A percentile compares a stretch with the other conserved stretches of the same genome.
These are phyloP conservation scores for Moesziomyces globuligerus DNA, from an alignment of 1,284 basidiomycete species.

Conservation along the genomic window DNA sequence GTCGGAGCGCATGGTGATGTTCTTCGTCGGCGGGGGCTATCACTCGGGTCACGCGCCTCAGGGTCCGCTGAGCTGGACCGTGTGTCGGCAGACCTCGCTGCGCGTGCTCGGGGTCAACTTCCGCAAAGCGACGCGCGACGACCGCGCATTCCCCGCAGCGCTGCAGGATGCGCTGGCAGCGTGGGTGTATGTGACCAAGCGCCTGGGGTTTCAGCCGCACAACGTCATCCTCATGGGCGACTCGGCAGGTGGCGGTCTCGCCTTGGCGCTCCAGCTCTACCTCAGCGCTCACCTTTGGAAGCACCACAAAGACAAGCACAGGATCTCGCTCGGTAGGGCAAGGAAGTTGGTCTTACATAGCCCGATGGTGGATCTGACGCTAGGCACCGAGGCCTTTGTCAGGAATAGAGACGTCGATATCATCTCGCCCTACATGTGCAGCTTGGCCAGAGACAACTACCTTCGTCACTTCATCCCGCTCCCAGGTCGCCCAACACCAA, in stretches of 20 bases:
- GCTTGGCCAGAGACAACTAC: slow-evolving; percentile 29
- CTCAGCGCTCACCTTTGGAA: slow-evolving; percentile 19
- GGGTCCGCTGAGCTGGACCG: slow-evolving; percentile 26
- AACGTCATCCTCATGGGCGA: slow-evolving; percentile 41
- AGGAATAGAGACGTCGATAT: slow-evolving; percentile 17
- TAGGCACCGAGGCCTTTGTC: slow-evolving; percentile 9
- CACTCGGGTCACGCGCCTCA: slow-evolving; percentile 23
- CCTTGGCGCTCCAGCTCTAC: slow-evolving; percentile 23
- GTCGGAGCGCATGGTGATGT: slow-evolving; percentile 28
- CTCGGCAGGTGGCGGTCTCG: slow-evolving; percentile 21
- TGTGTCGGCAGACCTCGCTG: slow-evolving; percentile 30
- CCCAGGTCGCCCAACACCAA: background rate
- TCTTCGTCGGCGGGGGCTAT: slow-evolving; percentile 40
- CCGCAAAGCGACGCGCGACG: slow-evolving; percentile 23
- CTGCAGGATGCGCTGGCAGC: slow-evolving; percentile 33
- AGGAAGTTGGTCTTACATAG: slow-evolving; percentile 27
- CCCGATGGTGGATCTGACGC: slow-evolving; percentile 27
- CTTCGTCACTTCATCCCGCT: slow-evolving; percentile 24
- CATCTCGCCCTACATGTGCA: slow-evolving; percentile 32
- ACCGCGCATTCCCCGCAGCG: slow-evolving; percentile 15
- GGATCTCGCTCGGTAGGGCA: slow-evolving; percentile 7
- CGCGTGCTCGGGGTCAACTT: slow-evolving; percentile 37
- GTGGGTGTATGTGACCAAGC: slow-evolving; percentile 37
- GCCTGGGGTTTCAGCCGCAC: slow-evolving; percentile 18
- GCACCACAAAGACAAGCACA: background rate